A percentile compares a stretch with the other conserved stretches of the same genome.
Conservation (phyloP, 345 rosid genomes). For the Eucalyptus sp. region DNA sequence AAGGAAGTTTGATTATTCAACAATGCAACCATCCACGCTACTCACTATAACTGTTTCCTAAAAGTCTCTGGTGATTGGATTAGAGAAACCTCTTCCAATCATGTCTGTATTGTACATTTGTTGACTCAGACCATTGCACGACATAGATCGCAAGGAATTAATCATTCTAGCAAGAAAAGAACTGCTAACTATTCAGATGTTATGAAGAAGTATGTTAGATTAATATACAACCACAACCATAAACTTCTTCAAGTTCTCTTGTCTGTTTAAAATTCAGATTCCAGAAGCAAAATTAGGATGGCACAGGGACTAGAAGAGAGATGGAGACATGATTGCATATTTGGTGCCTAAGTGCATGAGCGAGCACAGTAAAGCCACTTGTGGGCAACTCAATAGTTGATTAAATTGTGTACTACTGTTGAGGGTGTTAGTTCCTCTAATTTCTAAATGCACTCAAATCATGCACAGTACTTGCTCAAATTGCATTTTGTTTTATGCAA, state of each 20-base stretch:
- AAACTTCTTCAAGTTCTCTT: background rate
- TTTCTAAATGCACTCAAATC: background rate
- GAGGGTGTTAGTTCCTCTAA: background rate
- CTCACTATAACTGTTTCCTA: background rate
- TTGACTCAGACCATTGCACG: background rate
- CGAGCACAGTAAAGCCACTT: background rate
- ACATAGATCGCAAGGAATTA: background rate
- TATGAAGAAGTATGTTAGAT: background rate
- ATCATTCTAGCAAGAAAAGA: background rate
- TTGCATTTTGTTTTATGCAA: background rate
- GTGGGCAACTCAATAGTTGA: background rate
- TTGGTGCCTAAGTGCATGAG: background rate
- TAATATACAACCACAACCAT: background rate
- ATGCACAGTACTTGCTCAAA: background rate
- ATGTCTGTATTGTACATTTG: background rate
- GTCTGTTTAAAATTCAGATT: background rate
- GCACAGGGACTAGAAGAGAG: background rate
- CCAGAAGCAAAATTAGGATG: background rate
- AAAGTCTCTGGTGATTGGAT: background rate
- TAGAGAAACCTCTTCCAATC: background rate
- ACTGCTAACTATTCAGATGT: background rate
- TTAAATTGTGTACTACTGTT: background rate
- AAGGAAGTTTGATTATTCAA: background rate
- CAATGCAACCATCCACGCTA: background rate
- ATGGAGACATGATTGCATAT: background rate